Percentiles rank a stretch among this genome's conserved stretches.
Conservation (phyloP, 2,329 filamentous ascomycete species). For the Trichoderma sp. region DNA sequence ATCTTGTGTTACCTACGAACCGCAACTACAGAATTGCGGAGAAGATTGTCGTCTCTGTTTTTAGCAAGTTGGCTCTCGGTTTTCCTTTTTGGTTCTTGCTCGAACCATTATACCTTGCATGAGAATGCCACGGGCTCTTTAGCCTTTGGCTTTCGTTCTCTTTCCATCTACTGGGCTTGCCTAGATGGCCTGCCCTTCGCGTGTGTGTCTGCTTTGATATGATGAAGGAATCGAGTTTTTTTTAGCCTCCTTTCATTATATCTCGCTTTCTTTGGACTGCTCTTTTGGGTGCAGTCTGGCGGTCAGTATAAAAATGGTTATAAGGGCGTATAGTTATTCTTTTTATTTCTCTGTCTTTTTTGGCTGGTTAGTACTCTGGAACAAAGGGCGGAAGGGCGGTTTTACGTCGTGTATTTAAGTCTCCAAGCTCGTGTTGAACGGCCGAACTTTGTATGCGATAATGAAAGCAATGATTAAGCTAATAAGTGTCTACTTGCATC, state of each 20-base stretch:
- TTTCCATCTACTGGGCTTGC: background rate
- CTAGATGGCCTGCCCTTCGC: background rate
- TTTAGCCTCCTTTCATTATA: background rate
- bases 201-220: conserved; percentile 4
- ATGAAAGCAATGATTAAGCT: conserved; percentile 28
- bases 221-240: background rate
- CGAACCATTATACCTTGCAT: conserved; percentile 23
- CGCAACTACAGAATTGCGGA: background rate
- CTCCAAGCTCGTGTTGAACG: conserved; percentile 22
- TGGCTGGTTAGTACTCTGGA: background rate
- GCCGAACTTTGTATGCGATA: conserved; percentile 24
- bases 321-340: conserved; percentile 19
- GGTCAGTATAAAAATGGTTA: conserved; percentile 25
- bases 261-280: conserved; percentile 15
- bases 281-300: conserved; percentile 10
- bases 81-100: conserved; percentile 14
- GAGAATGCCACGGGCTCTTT: background rate
- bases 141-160: background rate
- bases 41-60: conserved; percentile 17
- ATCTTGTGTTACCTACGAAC: background rate
- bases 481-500: background rate
- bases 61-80: conserved; percentile 27
- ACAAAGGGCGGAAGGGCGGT: conserved; percentile 6
- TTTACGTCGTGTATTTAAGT: conserved; percentile 25
- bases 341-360: background rate